Conservation (phyloP, 148 eudicot species). For the Spergularia bocconei region DNA sequence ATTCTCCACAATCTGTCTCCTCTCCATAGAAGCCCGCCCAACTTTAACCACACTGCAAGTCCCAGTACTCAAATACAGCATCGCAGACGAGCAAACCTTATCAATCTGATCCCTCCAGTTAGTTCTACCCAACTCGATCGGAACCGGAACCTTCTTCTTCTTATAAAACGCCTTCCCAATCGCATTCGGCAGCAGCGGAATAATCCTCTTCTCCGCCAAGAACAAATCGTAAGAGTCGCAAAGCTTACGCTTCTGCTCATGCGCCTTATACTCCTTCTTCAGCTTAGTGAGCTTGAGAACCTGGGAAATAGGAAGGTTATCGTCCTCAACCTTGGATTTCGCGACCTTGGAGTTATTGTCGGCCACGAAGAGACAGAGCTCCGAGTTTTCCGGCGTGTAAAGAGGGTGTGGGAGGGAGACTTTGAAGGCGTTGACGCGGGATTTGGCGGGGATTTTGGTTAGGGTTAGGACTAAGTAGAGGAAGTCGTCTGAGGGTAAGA, state of each 20-base stretch:
- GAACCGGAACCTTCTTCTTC: constrained; percentile 83
- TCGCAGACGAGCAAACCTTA: constrained; percentile 47
- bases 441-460: constrained; percentile 54
- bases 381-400: constrained; percentile 25
- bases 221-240: constrained; percentile 68
- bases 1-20: constrained; percentile 64
- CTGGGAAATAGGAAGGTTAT: constrained; percentile 42
- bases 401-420: constrained; percentile 63
- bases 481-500: constrained; percentile 47
- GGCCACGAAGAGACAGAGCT: constrained; percentile 53
- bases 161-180: constrained; percentile 48
- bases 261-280: constrained; percentile 56
- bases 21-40: constrained; percentile 51
- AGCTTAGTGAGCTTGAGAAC: constrained; percentile 50
- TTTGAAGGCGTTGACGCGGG: constrained; percentile 44
- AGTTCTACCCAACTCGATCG: constrained; percentile 53
- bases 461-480: constrained; percentile 71
- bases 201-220: constrained; percentile 56
- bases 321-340: constrained; percentile 38
- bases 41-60: constrained; percentile 72
- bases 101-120: constrained; percentile 84
- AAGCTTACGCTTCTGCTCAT: constrained; percentile 60
- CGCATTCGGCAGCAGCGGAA: constrained; percentile 50
- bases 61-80: constrained; percentile 63
- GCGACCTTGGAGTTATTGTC: constrained; percentile 43